Evolutionary conservation across 2,329 filamentous ascomycete genomes (phyloP).

Genomic region (Ramularia endophylla): DNA sequence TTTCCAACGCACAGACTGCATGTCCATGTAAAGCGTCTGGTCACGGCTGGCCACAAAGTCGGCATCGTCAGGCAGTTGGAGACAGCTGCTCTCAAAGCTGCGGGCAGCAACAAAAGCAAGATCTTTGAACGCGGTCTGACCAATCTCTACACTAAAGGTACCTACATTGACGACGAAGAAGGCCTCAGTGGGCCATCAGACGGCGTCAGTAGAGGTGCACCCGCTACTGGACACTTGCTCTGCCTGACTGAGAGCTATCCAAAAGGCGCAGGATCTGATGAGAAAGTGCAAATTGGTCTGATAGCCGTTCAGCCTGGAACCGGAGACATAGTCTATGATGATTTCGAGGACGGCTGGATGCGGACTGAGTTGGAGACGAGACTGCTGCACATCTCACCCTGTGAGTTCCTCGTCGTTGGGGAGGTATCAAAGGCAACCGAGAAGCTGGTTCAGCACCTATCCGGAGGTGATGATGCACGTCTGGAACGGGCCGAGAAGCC

Average conservation of each 20-base stretch:
- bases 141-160: slow-evolving; percentile 96
- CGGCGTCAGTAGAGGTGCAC: slow-evolving; percentile 50
- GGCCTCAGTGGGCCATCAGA: slow-evolving; percentile 52
- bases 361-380: slow-evolving; percentile 90
- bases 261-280: slow-evolving; percentile 77
- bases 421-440: slow-evolving; percentile 85
- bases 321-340: slow-evolving; percentile 91
- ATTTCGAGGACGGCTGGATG: slow-evolving; percentile 98
- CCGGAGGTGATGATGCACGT: slow-evolving; percentile 79
- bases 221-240: slow-evolving; percentile 76
- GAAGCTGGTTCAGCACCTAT: slow-evolving; percentile 84
- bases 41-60: slow-evolving; percentile 90
- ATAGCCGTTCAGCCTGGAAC: slow-evolving; percentile 93
- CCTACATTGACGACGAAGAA: slow-evolving; percentile 90
- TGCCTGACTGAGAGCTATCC: slow-evolving; percentile 82
- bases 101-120: slow-evolving; percentile 85
- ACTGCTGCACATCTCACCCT: slow-evolving; percentile 90
- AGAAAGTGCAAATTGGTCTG: slow-evolving; percentile 87
- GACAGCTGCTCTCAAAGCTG: slow-evolving; percentile 92
- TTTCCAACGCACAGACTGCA: slow-evolving; percentile 87
- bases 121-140: slow-evolving; percentile 91
- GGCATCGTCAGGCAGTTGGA: slow-evolving; percentile 92
- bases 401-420: slow-evolving; percentile 90
- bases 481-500: slow-evolving; percentile 71
- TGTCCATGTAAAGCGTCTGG: slow-evolving; percentile 89